A percentile compares a stretch with the other conserved stretches of the same genome.
phyloP scores from a whole-genome alignment of 2,329 filamentous ascomycete genomes.

The Lasiodiplodia gonubiensis region DNA sequence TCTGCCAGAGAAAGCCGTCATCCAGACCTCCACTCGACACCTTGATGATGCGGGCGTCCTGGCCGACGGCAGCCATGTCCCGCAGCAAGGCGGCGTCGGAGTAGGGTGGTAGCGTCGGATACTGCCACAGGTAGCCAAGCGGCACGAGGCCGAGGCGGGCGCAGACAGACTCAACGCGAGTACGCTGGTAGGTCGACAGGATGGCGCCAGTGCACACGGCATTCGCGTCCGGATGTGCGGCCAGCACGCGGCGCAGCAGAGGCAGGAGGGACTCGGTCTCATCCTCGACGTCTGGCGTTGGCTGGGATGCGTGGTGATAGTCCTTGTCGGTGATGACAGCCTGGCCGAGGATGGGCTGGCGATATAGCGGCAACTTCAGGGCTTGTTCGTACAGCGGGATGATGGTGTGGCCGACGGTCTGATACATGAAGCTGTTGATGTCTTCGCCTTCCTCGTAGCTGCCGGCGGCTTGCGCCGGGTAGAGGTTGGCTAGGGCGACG shows the following conservation, averaged over 20 bases:
- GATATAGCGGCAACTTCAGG: slow-evolving; percentile 82
- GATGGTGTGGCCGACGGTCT: slow-evolving; percentile 89
- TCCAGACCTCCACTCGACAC: slow-evolving; percentile 90
- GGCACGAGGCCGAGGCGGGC: slow-evolving; percentile 81
- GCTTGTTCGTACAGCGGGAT: slow-evolving; percentile 84
- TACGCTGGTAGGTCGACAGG: slow-evolving; percentile 92
- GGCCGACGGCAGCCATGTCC: slow-evolving; percentile 78
- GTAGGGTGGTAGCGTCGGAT: slow-evolving; percentile 70
- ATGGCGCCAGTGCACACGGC: slow-evolving; percentile 92
- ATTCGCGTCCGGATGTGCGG: slow-evolving; percentile 77
- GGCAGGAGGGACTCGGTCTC: slow-evolving; percentile 88
- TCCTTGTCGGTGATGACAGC: slow-evolving; percentile 74
- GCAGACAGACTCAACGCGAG: slow-evolving; percentile 90
- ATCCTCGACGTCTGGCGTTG: slow-evolving; percentile 55
- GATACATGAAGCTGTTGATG: slow-evolving; percentile 99
- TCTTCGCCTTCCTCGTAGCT: slow-evolving; percentile 61
- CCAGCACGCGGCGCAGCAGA: slow-evolving; percentile 71
- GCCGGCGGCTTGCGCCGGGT: slow-evolving; percentile 57
- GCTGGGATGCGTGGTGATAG: slow-evolving; percentile 56
- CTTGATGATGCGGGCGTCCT: slow-evolving; percentile 93
- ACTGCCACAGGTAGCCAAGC: slow-evolving; percentile 92
- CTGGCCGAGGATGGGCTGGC: slow-evolving; percentile 73
- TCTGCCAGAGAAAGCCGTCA: slow-evolving; percentile 78
- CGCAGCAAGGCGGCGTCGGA: slow-evolving; percentile 64
- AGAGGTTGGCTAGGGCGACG: slow-evolving; percentile 86